phyloP scores from a whole-genome alignment of 1,284 basidiomycete genomes.

The Trichosporon asahii region DNA sequence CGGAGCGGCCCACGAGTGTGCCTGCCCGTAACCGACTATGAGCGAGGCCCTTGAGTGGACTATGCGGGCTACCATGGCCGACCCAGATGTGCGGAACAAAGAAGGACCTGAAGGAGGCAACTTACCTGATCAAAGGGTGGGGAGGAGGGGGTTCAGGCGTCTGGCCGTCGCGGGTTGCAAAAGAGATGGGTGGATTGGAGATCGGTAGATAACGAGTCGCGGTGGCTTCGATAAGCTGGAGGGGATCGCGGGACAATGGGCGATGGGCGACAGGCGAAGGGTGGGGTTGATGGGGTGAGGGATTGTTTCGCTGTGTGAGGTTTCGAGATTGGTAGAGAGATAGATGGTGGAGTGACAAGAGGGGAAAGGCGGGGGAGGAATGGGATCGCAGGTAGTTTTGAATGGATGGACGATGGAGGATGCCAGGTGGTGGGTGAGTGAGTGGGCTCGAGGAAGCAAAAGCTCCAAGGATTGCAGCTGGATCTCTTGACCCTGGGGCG shows the following conservation, averaged over 20 bases:
- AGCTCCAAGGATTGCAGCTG: neutral
- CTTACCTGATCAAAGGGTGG: neutral
- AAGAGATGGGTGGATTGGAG: neutral
- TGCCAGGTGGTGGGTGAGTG: neutral
- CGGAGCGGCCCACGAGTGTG: neutral
- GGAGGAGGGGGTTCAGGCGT: neutral
- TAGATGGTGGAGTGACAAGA: neutral
- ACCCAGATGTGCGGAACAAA: neutral
- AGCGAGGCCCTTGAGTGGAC: neutral
- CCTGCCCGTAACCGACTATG: neutral
- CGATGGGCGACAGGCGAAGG: neutral
- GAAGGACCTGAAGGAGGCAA: neutral
- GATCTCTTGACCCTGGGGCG: neutral
- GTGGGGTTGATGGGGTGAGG: neutral
- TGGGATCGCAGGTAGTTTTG: neutral
- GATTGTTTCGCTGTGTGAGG: neutral
- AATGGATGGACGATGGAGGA: neutral
- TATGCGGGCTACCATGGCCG: neutral
- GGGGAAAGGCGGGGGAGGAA: neutral
- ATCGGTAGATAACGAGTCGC: neutral
- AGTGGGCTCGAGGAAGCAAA: neutral
- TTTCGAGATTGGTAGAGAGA: neutral
- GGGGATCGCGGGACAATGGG: neutral
- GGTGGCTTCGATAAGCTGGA: neutral
- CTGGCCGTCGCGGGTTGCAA: neutral